Percentiles rank a stretch among this genome's conserved stretches.
Evolutionary conservation across 108 stramenopile genomes (phyloP).

Genomic region (Cyclostephanos tholiformis): DNA sequence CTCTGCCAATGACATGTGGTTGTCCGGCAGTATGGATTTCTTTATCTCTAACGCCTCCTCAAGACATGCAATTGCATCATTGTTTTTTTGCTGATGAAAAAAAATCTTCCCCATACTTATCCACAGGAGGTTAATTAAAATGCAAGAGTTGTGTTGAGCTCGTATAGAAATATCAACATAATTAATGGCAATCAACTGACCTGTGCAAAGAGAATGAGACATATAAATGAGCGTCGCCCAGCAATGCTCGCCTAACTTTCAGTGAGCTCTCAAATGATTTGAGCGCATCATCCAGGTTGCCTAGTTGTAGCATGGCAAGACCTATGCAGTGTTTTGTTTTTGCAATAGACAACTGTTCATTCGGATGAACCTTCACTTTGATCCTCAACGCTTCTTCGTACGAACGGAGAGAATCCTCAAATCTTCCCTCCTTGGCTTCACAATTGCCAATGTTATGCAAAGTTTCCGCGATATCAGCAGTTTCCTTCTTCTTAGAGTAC

Average conservation of each 20-base stretch:
- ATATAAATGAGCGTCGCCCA: conserved; percentile 54
- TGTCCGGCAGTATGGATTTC: conserved; percentile 17
- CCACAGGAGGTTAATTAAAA: neutral
- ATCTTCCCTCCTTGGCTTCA: conserved; percentile 39
- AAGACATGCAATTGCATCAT: conserved; percentile 42
- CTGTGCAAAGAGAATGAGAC: conserved; percentile 54
- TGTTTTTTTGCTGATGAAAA: conserved; percentile 36
- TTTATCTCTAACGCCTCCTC: conserved; percentile 47
- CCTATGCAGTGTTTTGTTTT: conserved; percentile 58
- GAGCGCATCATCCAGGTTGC: conserved; percentile 41
- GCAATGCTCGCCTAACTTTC: conserved; percentile 21
- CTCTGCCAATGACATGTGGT: conserved; percentile 50
- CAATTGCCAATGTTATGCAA: conserved; percentile 62
- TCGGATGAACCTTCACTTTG: conserved; percentile 26
- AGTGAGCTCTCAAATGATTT: conserved; percentile 43
- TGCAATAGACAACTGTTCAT: conserved; percentile 31
- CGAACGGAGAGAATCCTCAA: conserved; percentile 23
- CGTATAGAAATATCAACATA: neutral
- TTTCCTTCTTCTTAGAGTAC: conserved; percentile 21
- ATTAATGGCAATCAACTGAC: conserved; percentile 14
- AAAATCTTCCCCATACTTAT: conserved; percentile 47
- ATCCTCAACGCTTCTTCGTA: conserved; percentile 47
- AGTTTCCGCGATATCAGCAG: conserved; percentile 39
- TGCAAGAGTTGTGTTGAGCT: neutral
- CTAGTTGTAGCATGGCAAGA: conserved; percentile 32